These are phyloP conservation scores for Calonectria ilicicola DNA, from an alignment of 2,329 filamentous ascomycete species.

Conservation along the genomic window DNA sequence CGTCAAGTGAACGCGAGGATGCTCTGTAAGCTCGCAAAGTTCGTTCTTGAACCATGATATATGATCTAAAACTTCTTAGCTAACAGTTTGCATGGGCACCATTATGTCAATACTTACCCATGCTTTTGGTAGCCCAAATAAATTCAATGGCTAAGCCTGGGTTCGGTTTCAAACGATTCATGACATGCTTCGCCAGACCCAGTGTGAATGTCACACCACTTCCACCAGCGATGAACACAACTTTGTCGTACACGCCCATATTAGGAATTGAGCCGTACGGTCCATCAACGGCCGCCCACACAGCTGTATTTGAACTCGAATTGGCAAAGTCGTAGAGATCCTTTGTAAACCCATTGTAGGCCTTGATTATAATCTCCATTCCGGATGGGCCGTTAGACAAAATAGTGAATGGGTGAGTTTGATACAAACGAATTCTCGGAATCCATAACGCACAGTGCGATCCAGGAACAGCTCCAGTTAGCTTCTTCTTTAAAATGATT, in stretches of 20 bases:
- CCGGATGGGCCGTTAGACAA: background rate
- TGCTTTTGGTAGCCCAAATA: background rate
- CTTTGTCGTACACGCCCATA: background rate
- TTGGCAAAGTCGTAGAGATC: background rate
- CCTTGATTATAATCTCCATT: background rate
- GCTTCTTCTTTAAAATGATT: background rate
- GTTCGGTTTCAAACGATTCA: background rate
- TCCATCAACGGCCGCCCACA: background rate
- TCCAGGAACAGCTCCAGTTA: background rate
- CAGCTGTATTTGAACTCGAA: background rate
- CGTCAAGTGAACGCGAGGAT: background rate
- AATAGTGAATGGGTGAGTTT: conserved; percentile 1
- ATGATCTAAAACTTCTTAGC: background rate
- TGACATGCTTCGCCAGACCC: background rate
- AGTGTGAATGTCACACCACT: background rate
- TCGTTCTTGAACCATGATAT: background rate
- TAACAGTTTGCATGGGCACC: background rate
- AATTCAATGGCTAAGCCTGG: background rate
- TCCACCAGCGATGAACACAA: background rate
- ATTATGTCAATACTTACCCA: background rate
- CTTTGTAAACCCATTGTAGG: background rate
- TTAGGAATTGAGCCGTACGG: background rate
- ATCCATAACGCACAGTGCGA: background rate
- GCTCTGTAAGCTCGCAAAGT: background rate
- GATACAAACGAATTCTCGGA: background rate